Percentiles rank a stretch among this genome's conserved stretches.
Conservation (phyloP, 2,329 filamentous ascomycete genomes). For the Dactylellina parvicollis region DNA sequence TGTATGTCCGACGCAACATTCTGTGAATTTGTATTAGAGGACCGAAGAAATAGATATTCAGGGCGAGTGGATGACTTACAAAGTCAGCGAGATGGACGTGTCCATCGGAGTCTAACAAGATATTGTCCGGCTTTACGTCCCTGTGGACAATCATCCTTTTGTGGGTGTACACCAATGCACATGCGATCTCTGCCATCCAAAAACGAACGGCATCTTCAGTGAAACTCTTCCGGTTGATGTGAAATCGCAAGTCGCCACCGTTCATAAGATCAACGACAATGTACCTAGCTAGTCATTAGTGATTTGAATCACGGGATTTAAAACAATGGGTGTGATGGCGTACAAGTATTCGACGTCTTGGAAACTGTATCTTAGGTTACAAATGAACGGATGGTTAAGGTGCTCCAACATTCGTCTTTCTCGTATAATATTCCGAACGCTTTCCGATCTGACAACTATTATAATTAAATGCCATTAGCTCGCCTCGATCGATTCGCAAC, state of each 20-base stretch:
- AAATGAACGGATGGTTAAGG: slow-evolving; percentile 96
- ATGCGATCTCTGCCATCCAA: slow-evolving; percentile 94
- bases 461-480: slow-evolving; percentile 23
- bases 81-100: slow-evolving; percentile 99
- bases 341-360: slow-evolving; percentile 99
- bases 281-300: slow-evolving; percentile 68
- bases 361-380: slow-evolving; percentile 98
- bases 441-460: slow-evolving; percentile 93
- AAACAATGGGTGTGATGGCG: slow-evolving; percentile 59
- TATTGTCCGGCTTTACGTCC: slow-evolving; percentile 92
- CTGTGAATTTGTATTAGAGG: slow-evolving; percentile 65
- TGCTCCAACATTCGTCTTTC: slow-evolving; percentile 98
- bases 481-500: background rate
- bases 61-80: slow-evolving; percentile 67
- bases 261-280: slow-evolving; percentile 98
- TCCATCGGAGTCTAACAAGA: slow-evolving; percentile 84
- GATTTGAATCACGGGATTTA: background rate
- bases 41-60: background rate
- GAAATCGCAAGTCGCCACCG: slow-evolving; percentile 93
- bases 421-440: slow-evolving; percentile 96
- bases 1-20: slow-evolving; percentile 96
- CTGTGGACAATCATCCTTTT: slow-evolving; percentile 87
- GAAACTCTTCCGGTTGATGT: slow-evolving; percentile 97
- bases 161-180: slow-evolving; percentile 87
- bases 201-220: slow-evolving; percentile 96